phyloP scores from a whole-genome alignment of 768 basidiomycete species.

The Rhizopogon sp. region DNA sequence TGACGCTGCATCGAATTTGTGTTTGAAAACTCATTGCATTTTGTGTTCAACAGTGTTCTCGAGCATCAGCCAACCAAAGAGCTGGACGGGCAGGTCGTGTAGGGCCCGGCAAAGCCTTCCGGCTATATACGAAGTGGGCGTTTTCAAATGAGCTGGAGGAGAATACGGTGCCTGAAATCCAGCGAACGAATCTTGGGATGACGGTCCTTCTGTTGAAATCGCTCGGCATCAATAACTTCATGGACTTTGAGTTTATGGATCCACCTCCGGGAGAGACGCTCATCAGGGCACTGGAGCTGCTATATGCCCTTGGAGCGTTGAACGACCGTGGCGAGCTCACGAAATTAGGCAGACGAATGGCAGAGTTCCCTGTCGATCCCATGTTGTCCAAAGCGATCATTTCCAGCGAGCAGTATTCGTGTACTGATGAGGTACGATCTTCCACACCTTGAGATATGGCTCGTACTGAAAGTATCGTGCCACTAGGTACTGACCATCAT shows the following conservation, averaged over 20 bases:
- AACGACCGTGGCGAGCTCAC: constrained; percentile 97
- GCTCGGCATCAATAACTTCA: constrained; percentile 95
- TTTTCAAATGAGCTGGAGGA: constrained; percentile 93
- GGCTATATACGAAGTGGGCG: constrained; percentile 99
- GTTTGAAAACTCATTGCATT: not conserved
- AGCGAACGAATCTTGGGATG: constrained; percentile 96
- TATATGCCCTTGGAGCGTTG: constrained; percentile 94
- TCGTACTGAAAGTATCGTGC: not conserved
- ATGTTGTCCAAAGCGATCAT: constrained; percentile 97
- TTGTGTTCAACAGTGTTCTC: constrained; percentile 64
- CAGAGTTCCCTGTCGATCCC: constrained; percentile 98
- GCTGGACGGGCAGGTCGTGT: constrained; percentile 98
- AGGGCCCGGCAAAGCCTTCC: constrained; percentile 96
- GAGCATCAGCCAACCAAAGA: constrained; percentile 95
- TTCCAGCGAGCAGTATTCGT: constrained; percentile 87
- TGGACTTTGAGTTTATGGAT: constrained; percentile 98
- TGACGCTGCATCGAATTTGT: not conserved
- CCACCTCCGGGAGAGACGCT: constrained; percentile 97
- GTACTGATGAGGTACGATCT: constrained; percentile 87
- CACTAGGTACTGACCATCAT: constrained; percentile 89
- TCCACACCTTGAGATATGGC: not conserved
- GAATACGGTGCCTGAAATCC: constrained; percentile 97
- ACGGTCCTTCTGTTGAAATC: constrained; percentile 95
- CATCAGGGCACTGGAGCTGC: constrained; percentile 87
- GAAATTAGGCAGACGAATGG: constrained; percentile 96